Base-by-base conservation (phyloP, 2,329 filamentous ascomycete genomes). In the Aspergillus ruber region DNA sequence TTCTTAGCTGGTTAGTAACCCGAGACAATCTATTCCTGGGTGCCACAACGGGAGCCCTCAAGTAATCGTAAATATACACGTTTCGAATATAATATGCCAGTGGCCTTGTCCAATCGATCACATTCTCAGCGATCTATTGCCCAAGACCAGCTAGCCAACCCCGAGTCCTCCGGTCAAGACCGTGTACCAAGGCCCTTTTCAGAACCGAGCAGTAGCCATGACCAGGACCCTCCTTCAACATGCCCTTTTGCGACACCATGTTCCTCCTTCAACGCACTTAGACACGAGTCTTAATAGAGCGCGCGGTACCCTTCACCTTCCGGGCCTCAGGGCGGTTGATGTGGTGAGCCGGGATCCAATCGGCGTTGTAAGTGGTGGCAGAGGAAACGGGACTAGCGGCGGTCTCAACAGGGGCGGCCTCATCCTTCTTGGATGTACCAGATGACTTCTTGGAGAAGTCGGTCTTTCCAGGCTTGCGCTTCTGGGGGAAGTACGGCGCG, bases 401-500 rank as follows among this genome's bases (percentile, higher is more conserved):
- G 53, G 85, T 85, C 35, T 85, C 81, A 43, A 86, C 81, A 35
- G 78, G 73, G 59, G 77, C 75, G 51, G 75, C 69, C 66, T 86
- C 83, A 51, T 77, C 75, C 74, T 86, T 86, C 78, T 87, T 88
- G 59, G 70, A 69, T 65, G 83, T 82, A 63, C 77, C 80, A 56
- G 79, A 72, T 25, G 78, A 73, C 61, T 74, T 75, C 68, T 81
- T 82, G 49, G 79, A 74, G 54, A 83, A 82, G 76, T 89, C 87
- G 57, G 85, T 74, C 69, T 81, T 81, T 59, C 75, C 77, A 48
- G 75, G 68, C 53, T 77, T 75, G 61, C 74, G 75, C 71, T 83
- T 84, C 78, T 95, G 89, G 43, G 93, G 91, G 79, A 97, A 95
- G 66, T 98, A 86, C 12, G 90, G 85, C 62, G 90, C 88, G 72